Percentiles rank a stretch among this genome's conserved stretches.
Evolutionary conservation across 176 grass and related monocot genomes (phyloP).

Genomic region (bread wheat (Triticum aestivum)): IWGSC_CS_RefSeq_v2.1 NC_057800.1:51111121-51111620

Average conservation of each 20-base stretch:
- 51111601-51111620: background rate
- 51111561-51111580: background rate
- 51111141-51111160: constrained; percentile 94
- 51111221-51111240: constrained; percentile 13
- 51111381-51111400: constrained; percentile 27
- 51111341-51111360: constrained; percentile 43
- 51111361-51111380: constrained; percentile 9
- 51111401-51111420: constrained; percentile 26
- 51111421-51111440: too few species aligned
- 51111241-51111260: constrained; percentile 23
- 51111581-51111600: background rate
- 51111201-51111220: constrained; percentile 73
- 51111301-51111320: constrained; percentile 53
- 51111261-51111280: background rate
- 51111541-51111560: background rate
- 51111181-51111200: constrained; percentile 87
- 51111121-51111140: constrained; percentile 74
- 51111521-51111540: background rate
- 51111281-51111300: constrained; percentile 8
- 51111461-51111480: background rate
- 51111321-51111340: constrained; percentile 45
- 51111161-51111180: constrained; percentile 92
- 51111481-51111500: background rate
- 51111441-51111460: background rate
- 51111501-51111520: background rate